Base-by-base conservation (phyloP, 192 early-diverging fungal species). In the Kickxella alabastrina region DNA sequence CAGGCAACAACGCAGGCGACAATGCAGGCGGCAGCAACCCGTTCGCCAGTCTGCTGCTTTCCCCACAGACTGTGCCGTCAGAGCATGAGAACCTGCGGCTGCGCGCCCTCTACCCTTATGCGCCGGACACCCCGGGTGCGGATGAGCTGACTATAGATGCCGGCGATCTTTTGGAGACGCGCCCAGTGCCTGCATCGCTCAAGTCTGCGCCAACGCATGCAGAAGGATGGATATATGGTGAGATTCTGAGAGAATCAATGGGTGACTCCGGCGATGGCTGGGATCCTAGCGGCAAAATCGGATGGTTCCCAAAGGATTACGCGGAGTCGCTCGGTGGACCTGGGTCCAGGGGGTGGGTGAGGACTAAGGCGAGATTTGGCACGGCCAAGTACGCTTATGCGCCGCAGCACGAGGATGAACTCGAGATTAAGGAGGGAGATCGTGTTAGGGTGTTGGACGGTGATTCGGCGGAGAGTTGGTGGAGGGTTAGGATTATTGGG, bases 301-400 rank as follows among this genome's bases (percentile, higher is more conserved):
- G 70, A 5, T 74, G 70, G 70, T 74, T 74, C 54, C 70, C 70
- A 0, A 44, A 49, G 14, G 70, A 74, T 18, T 74, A 66, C 15
- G 63, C 55, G 0, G 70, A 74, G 43, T 59, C 52, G 0, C 43
- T 74, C 27, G 70, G 70, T 8, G 63, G 27, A 0, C 54, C 55
- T 0, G 70, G 63, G 2, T 59, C 70, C 3, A 42, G 70, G 1
- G 70, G 63, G 5, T 74, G 70, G 70, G 49, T 32, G 43, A 65
- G 65, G 52, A 74, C 70, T 0, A 49, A 45, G 29, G 70, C 70
- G 1, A 24, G 24, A 23, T 74, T 74, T 38, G 70, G 70, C 0
- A 54, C 59, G 0, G 70, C 62, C 14, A 74, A 74, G 21, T 74
- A 74, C 31, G 59, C 57, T 12, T 74, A 74, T 51, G 54, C 57